These are phyloP conservation scores for Colletotrichum camelliae DNA, from an alignment of 2,329 filamentous ascomycete species.

Conservation along the genomic window DNA sequence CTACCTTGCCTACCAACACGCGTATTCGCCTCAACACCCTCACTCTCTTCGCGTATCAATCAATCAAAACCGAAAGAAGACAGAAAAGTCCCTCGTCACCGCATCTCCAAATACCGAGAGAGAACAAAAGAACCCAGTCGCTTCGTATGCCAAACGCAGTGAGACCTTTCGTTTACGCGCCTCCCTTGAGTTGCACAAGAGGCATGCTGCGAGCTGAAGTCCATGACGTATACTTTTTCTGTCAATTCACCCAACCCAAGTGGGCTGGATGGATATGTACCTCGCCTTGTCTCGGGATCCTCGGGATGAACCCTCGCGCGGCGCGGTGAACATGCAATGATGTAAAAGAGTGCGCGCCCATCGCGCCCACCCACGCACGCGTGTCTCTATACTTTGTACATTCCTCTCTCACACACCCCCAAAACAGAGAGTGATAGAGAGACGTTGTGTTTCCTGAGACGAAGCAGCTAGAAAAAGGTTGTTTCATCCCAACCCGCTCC, in stretches of 20 bases:
- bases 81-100: background rate
- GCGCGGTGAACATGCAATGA: background rate
- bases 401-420: background rate
- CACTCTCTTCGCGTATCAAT: background rate
- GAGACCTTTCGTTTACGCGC: background rate
- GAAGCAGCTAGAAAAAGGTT: background rate
- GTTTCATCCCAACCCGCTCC: background rate
- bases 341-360: background rate
- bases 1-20: background rate
- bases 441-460: conserved; percentile 1
- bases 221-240: conserved; percentile 13
- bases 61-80: background rate
- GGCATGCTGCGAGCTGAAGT: background rate
- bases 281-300: background rate
- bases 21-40: background rate
- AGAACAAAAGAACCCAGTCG: background rate
- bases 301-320: background rate
- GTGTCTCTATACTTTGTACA: background rate
- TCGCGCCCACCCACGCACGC: background rate
- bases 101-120: background rate
- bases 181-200: background rate
- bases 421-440: background rate
- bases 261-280: background rate
- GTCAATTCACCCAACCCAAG: background rate
- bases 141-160: background rate